These are phyloP conservation scores for Graphium sp. DNA, from an alignment of 2,329 filamentous ascomycete genomes.

Conservation along the genomic window DNA sequence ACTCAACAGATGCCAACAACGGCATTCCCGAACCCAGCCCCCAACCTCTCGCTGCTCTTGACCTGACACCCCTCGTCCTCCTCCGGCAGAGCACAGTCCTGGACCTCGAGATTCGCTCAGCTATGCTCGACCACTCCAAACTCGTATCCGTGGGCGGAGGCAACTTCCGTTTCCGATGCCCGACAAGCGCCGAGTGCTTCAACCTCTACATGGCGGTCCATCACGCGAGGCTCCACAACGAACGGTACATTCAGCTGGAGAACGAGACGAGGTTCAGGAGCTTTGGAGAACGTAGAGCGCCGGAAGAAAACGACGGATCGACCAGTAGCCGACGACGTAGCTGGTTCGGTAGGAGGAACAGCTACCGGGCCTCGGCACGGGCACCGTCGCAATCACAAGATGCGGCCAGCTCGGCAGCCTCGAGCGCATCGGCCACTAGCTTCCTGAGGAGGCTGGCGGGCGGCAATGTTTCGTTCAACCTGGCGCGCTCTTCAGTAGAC, in stretches of 20 bases:
- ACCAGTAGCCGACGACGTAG: conserved; percentile 28
- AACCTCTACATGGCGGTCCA: conserved; percentile 77
- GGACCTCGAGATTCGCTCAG: conserved; percentile 86
- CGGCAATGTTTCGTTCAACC: conserved; percentile 59
- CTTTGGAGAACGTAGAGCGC: conserved; percentile 41
- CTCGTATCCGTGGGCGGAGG: conserved; percentile 44
- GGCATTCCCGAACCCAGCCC: conserved; percentile 15
- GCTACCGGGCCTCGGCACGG: conserved; percentile 43
- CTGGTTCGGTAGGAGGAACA: conserved; percentile 48
- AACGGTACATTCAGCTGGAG: conserved; percentile 60
- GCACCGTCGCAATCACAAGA: conserved; percentile 54
- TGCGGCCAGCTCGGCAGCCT: conserved; percentile 49
- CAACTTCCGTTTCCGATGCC: conserved; percentile 83
- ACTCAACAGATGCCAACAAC: conserved; percentile 18
- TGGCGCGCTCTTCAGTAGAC: conserved; percentile 61
- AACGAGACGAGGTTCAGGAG: conserved; percentile 54
- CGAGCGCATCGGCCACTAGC: conserved; percentile 47
- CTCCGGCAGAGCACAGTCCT: conserved; percentile 81
- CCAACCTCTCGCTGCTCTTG: conserved; percentile 48
- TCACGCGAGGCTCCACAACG: conserved; percentile 76
- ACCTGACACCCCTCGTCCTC: conserved; percentile 81
- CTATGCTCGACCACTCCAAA: conserved; percentile 55
- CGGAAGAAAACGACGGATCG: conserved; percentile 13
- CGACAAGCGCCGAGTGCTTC: conserved; percentile 61
- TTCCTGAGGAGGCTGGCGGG: conserved; percentile 66